phyloP scores from a whole-genome alignment of 192 early-diverging fungal genomes.

The Obelidium mucronatum region DNA sequence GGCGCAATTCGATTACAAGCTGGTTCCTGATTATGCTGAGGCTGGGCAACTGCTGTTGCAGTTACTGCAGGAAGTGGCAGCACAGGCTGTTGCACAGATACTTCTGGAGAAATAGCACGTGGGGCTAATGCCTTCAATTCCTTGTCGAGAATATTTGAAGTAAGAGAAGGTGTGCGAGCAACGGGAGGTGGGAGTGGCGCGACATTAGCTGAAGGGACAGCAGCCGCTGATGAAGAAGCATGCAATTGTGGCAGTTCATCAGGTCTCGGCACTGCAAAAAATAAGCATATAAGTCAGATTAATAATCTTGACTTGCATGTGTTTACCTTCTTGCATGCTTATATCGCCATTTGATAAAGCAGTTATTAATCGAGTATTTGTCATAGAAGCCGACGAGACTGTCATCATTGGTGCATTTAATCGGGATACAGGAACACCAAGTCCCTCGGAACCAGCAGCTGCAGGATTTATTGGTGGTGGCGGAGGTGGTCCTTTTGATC shows the following conservation, averaged over 20 bases:
- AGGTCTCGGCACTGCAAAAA: background rate
- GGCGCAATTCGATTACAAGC: no score
- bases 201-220: background rate
- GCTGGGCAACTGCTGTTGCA: no score
- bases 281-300: background rate
- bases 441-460: conserved; percentile 5
- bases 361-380: background rate
- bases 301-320: no score
- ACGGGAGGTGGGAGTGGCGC: background rate
- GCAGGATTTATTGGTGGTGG: conserved; percentile 29
- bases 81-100: no score
- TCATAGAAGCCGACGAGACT: background rate
- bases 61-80: no score
- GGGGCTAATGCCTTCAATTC: background rate
- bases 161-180: background rate
- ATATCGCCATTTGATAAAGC: background rate
- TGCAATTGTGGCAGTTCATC: background rate
- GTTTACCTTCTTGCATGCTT: background rate
- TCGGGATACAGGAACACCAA: background rate
- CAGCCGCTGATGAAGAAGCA: background rate
- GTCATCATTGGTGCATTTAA: background rate
- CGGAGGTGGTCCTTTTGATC: conserved; percentile 21
- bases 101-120: background rate
- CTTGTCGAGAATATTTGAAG: conserved; percentile 3
- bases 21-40: no score